phyloP scores from a whole-genome alignment of 1,284 basidiomycete genomes.

The Cutaneotrichosporon cutaneum region DNA sequence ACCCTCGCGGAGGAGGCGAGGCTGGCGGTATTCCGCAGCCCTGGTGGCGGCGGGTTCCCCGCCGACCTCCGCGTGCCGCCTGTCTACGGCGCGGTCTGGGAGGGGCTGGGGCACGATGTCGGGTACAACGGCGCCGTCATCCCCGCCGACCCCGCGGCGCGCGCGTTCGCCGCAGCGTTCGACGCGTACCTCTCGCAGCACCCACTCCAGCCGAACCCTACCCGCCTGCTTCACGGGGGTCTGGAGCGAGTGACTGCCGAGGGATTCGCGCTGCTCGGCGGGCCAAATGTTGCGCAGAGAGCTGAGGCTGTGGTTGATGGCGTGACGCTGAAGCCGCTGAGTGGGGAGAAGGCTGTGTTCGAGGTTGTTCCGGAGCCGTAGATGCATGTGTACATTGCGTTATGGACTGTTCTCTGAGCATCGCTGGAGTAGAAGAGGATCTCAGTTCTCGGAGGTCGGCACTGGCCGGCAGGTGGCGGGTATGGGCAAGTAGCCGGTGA shows the following conservation, averaged over 20 bases:
- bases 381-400: not conserved
- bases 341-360: conserved; percentile 14
- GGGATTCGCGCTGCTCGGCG: conserved; percentile 16
- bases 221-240: conserved; percentile 15
- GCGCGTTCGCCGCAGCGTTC: conserved; percentile 14
- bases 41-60: not conserved
- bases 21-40: conserved; percentile 9
- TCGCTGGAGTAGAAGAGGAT: no score
- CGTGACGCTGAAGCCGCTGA: conserved; percentile 14
- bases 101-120: conserved; percentile 17
- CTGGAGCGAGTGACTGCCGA: conserved; percentile 13
- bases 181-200: conserved; percentile 3
- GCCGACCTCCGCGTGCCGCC: not conserved
- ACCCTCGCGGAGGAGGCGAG: not conserved
- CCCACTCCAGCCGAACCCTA: conserved; percentile 15
- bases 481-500: not conserved
- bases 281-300: conserved; percentile 1
- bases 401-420: no score
- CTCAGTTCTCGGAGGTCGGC: not conserved
- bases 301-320: not conserved
- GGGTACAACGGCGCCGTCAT: conserved; percentile 11
- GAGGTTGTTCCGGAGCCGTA: not conserved
- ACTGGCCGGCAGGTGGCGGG: not conserved
- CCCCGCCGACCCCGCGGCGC: conserved; percentile 4
- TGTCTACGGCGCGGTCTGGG: conserved; percentile 22